Evolutionary conservation across 352 stramenopile species (phyloP).

Genomic region (Phytophthora aleatoria): DNA sequence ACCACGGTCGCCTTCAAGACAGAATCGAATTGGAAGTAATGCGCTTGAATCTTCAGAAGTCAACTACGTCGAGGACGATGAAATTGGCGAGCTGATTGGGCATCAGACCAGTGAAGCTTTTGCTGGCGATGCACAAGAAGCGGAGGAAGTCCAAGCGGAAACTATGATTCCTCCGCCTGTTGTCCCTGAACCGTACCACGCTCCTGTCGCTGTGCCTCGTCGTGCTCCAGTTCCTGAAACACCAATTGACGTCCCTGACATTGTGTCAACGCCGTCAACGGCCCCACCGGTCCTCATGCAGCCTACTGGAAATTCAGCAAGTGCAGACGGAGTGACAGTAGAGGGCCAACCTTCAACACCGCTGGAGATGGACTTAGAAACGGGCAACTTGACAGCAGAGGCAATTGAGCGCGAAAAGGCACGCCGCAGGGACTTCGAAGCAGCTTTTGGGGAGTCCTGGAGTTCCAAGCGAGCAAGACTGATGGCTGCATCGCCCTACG

Average conservation of each 20-base stretch:
- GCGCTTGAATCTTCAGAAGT: constrained; percentile 51
- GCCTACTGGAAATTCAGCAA: constrained; percentile 13
- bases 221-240: constrained; percentile 60
- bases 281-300: constrained; percentile 33
- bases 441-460: constrained; percentile 96
- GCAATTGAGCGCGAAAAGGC: constrained; percentile 84
- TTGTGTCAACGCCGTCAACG: constrained; percentile 60
- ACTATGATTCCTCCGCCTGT: constrained; percentile 10
- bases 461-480: constrained; percentile 93
- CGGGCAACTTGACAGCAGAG: constrained; percentile 68
- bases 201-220: constrained; percentile 20
- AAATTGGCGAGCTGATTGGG: constrained; percentile 74
- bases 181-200: constrained; percentile 23
- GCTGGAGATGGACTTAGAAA: constrained; percentile 65
- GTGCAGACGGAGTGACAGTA: constrained; percentile 1
- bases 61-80: constrained; percentile 83
- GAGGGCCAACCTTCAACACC: constrained; percentile 26
- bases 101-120: constrained; percentile 71
- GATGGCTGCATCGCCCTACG: constrained; percentile 85
- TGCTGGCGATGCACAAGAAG: constrained; percentile 42
- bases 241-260: constrained; percentile 59
- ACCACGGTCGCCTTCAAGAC: constrained; percentile 57
- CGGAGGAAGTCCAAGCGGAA: constrained; percentile 23
- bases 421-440: constrained; percentile 78
- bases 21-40: constrained; percentile 38